phyloP scores from a whole-genome alignment of 2,329 filamentous ascomycete species.

The Nemania diffusa region DNA sequence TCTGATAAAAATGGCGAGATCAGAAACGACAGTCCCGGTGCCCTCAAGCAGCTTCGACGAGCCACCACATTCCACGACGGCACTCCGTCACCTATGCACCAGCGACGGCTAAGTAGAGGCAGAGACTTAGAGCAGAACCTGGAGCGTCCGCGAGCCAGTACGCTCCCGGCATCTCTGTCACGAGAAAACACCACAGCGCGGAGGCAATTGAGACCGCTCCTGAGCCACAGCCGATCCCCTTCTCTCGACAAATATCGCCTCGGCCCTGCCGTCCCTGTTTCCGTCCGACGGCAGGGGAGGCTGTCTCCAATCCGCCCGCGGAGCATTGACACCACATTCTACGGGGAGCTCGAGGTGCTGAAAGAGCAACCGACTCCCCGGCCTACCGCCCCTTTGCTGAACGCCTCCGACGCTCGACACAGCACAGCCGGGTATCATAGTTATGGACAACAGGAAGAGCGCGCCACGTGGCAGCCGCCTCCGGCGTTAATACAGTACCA shows the following conservation, averaged over 20 bases:
- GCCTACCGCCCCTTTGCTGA: neutral
- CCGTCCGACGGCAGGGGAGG: constrained; percentile 33
- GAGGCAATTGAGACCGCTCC: constrained; percentile 22
- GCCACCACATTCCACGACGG: constrained; percentile 37
- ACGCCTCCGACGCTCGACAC: neutral
- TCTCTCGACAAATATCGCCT: constrained; percentile 26
- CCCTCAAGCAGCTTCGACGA: constrained; percentile 40
- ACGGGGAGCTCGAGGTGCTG: constrained; percentile 38
- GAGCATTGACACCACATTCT: constrained; percentile 34
- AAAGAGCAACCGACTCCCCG: constrained; percentile 42
- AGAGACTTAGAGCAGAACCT: constrained; percentile 26
- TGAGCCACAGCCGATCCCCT: constrained; percentile 17
- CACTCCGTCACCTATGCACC: constrained; percentile 2
- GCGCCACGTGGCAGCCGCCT: neutral
- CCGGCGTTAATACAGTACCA: constrained; percentile 2
- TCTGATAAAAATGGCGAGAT: constrained; percentile 46
- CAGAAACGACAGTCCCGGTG: constrained; percentile 38
- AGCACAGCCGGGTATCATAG: neutral
- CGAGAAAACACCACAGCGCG: constrained; percentile 26
- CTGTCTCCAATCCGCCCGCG: constrained; percentile 40
- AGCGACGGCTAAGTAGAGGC: constrained; percentile 25
- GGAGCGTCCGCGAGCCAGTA: constrained; percentile 43
- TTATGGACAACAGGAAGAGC: constrained; percentile 24
- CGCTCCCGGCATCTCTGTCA: constrained; percentile 37
- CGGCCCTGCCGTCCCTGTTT: constrained; percentile 19